Evolutionary conservation across 2,329 filamentous ascomycete species (phyloP), one percentile per base, ranked within the genome.

Genomic region (Pseudogymnoascus sp.): DNA sequence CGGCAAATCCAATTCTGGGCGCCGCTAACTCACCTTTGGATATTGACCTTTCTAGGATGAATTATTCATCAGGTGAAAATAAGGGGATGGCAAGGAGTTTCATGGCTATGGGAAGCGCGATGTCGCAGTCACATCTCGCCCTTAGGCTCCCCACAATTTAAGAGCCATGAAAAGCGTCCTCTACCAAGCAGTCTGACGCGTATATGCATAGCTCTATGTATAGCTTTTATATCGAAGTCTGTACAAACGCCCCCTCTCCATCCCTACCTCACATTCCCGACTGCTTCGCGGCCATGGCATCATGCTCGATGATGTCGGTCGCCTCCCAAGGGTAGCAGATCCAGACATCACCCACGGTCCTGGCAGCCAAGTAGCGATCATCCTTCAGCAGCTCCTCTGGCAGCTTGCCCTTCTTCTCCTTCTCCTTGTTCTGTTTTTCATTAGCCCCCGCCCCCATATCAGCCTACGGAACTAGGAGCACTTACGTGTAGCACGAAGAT

Each of bases 321-420:
- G 94, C 94, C 80, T 97, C 94, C 94, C 94, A 99, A 14, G 94
- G 94, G 78, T 99, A 99, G 82, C 91, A 95, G 75, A 97, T 97
- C 94, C 94, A 99, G 68, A 92, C 88, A 77, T 99, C 93, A n/a
- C 84, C 84, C 33, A 95, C 90, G 5, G 93, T 97, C 73, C 88
- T 81, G 21, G 94, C 91, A 21, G 94, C 94, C 69, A 89, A 77
- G 78, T 99, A 99, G 70, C 88, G 82, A 63, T 84, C 83, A 63
- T 86, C 77, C 42, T 82, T 77, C 67, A 93, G 80, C 84, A 97
- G 91, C 38, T 91, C 86, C 18, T 84, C 72, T 10, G 94, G 92
- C 63, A 99, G 81, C 18, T 78, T 78, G 62, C 94, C 94, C 83
- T 97, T 96, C 87, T 99, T 99, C 63, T 79, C 68, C 84, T 99